Percentiles rank a stretch among this genome's conserved stretches.
Conservation (phyloP, 345 rosid genomes). For the Boechera stricta region DNA sequence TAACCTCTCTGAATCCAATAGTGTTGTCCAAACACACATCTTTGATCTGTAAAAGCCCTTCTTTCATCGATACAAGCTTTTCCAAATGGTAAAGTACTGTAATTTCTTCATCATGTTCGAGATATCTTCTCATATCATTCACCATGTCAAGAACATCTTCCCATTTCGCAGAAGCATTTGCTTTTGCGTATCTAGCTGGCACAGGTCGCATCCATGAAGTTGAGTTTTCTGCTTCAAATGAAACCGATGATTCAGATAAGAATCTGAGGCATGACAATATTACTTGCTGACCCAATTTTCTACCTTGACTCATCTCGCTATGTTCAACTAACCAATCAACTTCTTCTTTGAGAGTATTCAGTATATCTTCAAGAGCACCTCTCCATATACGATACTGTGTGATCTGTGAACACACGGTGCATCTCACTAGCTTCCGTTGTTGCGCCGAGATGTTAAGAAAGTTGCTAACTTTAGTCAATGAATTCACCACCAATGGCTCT, state of each 20-base stretch:
- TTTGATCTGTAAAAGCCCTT: slow-evolving; percentile 74
- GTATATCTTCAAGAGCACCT: slow-evolving; percentile 62
- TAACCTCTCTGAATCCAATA: slow-evolving; percentile 71
- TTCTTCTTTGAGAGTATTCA: slow-evolving; percentile 64
- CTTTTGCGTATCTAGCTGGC: slow-evolving; percentile 49
- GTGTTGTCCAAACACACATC: slow-evolving; percentile 66
- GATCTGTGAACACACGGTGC: slow-evolving; percentile 65
- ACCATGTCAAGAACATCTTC: slow-evolving; percentile 86
- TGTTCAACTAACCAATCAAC: slow-evolving; percentile 49
- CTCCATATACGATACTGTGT: slow-evolving; percentile 76
- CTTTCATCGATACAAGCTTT: slow-evolving; percentile 81
- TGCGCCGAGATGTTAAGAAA: slow-evolving; percentile 70
- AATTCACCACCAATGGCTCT: slow-evolving; percentile 59
- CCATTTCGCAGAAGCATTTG: slow-evolving; percentile 57
- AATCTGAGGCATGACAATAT: slow-evolving; percentile 63
- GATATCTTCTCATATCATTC: slow-evolving; percentile 61
- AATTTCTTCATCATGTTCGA: slow-evolving; percentile 45
- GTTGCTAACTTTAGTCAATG: slow-evolving; percentile 62
- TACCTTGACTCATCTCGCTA: slow-evolving; percentile 48
- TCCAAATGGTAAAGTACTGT: slow-evolving; percentile 52
- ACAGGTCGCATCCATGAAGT: slow-evolving; percentile 75
- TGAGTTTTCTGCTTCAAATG: slow-evolving; percentile 49
- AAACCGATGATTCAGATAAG: slow-evolving; percentile 55
- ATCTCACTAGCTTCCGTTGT: slow-evolving; percentile 68
- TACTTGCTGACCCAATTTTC: slow-evolving; percentile 68